phyloP scores from a whole-genome alignment of 441 rosid species.

The Geranium incanum region DNA sequence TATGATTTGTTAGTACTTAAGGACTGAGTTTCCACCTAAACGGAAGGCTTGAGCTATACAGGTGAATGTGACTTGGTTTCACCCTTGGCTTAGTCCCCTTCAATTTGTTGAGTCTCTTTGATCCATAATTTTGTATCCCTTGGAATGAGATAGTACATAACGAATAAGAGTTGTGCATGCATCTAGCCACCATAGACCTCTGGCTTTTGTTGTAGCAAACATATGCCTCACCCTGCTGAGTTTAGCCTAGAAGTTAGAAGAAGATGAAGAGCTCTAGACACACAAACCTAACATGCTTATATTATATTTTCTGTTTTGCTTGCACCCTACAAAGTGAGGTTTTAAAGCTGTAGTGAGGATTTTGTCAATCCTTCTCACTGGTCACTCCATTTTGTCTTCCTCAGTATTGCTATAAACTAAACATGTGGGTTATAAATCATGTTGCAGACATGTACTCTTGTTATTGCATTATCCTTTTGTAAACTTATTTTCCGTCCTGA shows the following conservation, averaged over 20 bases:
- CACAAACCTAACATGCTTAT: neutral
- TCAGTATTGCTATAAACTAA: neutral
- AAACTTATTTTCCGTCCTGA: neutral
- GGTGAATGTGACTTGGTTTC: neutral
- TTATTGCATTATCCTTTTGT: neutral
- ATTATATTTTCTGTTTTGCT: neutral
- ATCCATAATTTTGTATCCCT: neutral
- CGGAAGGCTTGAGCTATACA: neutral
- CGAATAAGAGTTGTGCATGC: neutral
- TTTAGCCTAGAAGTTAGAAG: neutral
- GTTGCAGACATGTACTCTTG: constrained; percentile 4
- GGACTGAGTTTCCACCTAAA: neutral
- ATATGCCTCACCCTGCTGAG: neutral
- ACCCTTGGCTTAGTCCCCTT: neutral
- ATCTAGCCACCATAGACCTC: neutral
- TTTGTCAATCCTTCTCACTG: neutral
- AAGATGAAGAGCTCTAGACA: neutral
- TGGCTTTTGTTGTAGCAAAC: neutral
- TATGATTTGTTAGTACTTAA: neutral
- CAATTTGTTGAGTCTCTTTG: neutral
- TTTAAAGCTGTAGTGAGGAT: neutral
- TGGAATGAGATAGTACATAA: neutral
- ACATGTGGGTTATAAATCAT: neutral
- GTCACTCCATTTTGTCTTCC: neutral
- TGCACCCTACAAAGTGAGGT: neutral